Percentiles rank a stretch among this genome's conserved stretches.
Evolutionary conservation across 257 asterid genomes (phyloP).

Genomic region (Capsicum pubescens): DNA sequence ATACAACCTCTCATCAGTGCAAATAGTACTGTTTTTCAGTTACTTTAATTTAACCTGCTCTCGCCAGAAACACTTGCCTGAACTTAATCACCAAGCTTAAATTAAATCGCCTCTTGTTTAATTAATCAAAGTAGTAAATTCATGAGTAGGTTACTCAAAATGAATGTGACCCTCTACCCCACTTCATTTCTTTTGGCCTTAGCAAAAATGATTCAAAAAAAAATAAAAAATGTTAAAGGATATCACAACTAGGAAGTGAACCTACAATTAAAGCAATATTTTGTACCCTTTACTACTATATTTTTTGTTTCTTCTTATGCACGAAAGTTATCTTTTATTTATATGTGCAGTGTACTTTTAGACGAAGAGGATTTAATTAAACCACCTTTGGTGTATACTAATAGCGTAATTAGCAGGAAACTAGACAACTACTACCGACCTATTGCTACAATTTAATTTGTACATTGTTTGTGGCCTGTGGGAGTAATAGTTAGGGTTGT

Average conservation of each 20-base stretch:
- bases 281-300: neutral
- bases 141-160: constrained; percentile 1
- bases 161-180: constrained; percentile 15
- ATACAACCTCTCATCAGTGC: neutral
- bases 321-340: neutral
- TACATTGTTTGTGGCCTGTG: neutral
- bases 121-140: neutral
- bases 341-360: neutral
- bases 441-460: neutral
- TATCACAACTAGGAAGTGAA: neutral
- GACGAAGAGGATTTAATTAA: no score
- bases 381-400: neutral
- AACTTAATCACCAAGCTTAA: constrained; percentile 1
- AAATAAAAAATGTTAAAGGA: neutral
- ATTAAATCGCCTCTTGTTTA: constrained; percentile 5
- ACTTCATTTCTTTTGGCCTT: neutral
- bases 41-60: constrained; percentile 16
- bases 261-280: neutral
- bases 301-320: neutral
- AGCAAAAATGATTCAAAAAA: neutral
- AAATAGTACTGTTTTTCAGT: neutral
- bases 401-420: neutral
- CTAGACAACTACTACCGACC: neutral
- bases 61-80: neutral
- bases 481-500: neutral